A percentile compares a stretch with the other conserved stretches of the same genome.
These are phyloP conservation scores for Chaetomium cochliodes DNA, from an alignment of 495 filamentous ascomycete species.

Conservation along the genomic window DNA sequence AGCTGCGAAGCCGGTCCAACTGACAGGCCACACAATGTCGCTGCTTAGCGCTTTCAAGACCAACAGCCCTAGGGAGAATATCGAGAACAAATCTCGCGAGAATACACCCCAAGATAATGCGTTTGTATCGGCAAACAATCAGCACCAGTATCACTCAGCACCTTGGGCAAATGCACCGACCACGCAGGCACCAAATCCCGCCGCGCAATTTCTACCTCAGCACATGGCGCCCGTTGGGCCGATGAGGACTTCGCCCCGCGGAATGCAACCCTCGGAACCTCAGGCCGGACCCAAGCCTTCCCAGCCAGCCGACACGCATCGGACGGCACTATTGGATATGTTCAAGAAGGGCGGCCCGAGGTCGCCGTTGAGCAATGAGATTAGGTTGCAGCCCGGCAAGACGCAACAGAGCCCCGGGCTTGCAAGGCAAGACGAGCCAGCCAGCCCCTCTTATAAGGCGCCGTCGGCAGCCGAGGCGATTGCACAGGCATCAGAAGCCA, in stretches of 20 bases:
- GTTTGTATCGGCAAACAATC: constrained; percentile 15
- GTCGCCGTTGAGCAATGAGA: constrained; percentile 31
- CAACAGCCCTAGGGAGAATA: constrained; percentile 25
- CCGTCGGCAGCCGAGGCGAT: constrained; percentile 32
- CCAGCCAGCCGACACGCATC: constrained; percentile 46
- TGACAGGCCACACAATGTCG: constrained; percentile 62
- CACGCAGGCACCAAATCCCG: constrained; percentile 22
- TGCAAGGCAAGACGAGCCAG: constrained; percentile 24
- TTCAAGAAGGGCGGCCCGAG: constrained; percentile 46
- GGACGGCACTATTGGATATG: constrained; percentile 47
- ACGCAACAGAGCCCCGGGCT: constrained; percentile 5
- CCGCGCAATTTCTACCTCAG: constrained; percentile 31
- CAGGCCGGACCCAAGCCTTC: constrained; percentile 23
- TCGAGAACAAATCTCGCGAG: constrained; percentile 21
- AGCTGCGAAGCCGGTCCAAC: constrained; percentile 55
- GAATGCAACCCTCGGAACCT: constrained; percentile 8
- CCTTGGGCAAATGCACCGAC: constrained; percentile 21
- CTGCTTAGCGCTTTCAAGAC: constrained; percentile 65
- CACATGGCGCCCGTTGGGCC: constrained; percentile 18
- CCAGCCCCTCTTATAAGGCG: constrained; percentile 19
- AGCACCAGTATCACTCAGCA: constrained; percentile 25
- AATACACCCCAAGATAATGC: constrained; percentile 19
- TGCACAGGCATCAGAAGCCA: constrained; percentile 31
- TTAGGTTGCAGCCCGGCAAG: constrained; percentile 21
- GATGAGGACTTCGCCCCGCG: constrained; percentile 7